Percentiles rank a stretch among this genome's conserved stretches.
Conservation (phyloP, 2,329 filamentous ascomycete genomes). For the Trichoderma afroharzianum region DNA sequence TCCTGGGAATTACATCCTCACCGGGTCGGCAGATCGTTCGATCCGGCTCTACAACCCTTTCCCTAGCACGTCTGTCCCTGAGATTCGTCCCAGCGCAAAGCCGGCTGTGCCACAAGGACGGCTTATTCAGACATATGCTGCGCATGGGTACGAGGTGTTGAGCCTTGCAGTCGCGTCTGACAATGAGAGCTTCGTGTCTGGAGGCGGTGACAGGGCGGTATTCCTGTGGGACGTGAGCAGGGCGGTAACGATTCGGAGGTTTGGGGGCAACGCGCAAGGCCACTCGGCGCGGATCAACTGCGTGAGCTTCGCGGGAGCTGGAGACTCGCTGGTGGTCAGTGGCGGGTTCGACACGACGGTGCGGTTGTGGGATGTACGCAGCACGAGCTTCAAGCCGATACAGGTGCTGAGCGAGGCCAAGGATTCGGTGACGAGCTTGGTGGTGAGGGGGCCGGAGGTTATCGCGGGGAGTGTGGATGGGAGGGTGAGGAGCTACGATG, state of each 20-base stretch:
- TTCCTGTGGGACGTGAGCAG: conserved; percentile 93
- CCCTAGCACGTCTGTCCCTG: conserved; percentile 41
- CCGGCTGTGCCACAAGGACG: conserved; percentile 43
- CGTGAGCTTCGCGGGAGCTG: conserved; percentile 73
- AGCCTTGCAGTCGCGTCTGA: conserved; percentile 69
- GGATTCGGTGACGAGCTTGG: conserved; percentile 60
- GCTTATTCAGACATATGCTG: conserved; percentile 83
- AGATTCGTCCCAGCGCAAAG: conserved; percentile 24
- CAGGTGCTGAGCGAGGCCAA: conserved; percentile 70
- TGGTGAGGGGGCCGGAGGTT: conserved; percentile 53
- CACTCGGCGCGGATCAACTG: conserved; percentile 74
- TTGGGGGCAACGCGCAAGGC: conserved; percentile 57
- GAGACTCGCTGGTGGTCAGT: conserved; percentile 67
- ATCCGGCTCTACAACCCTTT: conserved; percentile 83
- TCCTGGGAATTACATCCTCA: conserved; percentile 74
- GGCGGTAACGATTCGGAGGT: conserved; percentile 72
- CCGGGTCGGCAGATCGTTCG: conserved; percentile 78
- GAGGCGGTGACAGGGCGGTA: conserved; percentile 83
- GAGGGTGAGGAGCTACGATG: conserved; percentile 74
- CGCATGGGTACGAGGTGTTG: conserved; percentile 89
- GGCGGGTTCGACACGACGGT: conserved; percentile 74
- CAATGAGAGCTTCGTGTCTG: conserved; percentile 83
- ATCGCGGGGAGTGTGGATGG: conserved; percentile 81
- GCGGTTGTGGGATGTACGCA: conserved; percentile 68
- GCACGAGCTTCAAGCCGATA: conserved; percentile 56